Evolutionary conservation across 1,139 yeast species (phyloP), one percentile per base, ranked within the genome.

Genomic region (Geotrichum cucujoidarum): DNA sequence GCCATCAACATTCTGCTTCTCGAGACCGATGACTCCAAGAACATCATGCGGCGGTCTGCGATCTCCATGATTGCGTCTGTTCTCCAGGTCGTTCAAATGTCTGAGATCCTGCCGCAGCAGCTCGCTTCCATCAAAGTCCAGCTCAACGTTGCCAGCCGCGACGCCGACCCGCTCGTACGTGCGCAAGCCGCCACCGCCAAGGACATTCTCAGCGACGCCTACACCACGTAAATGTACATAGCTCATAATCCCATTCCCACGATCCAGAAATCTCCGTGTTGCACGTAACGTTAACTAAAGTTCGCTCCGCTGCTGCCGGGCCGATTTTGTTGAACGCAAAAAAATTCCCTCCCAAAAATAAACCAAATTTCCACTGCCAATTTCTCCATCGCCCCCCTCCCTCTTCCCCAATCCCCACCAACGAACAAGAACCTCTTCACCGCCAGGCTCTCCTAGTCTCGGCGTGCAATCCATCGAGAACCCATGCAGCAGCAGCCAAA

Each of bases 1-100:
- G 80, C 86, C 0, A 62, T 86, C 38, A 95, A 95, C 2, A 75
- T 90, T 0, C 64, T 92, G 41, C 80, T 74, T 63, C 58, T 77
- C 72, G 74, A 95, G 72, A 65, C 71, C 56, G 48, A 65, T 49
- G 56, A 56, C 2, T 79, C 76, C 1, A 67, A 71, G 42, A 71
- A 80, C 0, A 67, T 82, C 0, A 74, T 90, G 76, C 73, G 95
- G 54, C 71, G 97, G 41, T 73, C 95, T 0, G 89, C 95, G 0
- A 74, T 87, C 2, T 83, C 81, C 13, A 65, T 88, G 31, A 67
- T 87, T 2, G 77, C 79, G 53, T 94, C 87, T 58, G 66, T 87
- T 53, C 64, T 85, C 1, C 61, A 57, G 65, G 45, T 81, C 74
- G 36, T 24, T 16, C 17, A 7, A 6, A 41, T 27, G 27, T 34